A percentile compares a stretch with the other conserved stretches of the same genome.
Evolutionary conservation across 495 filamentous ascomycete species (phyloP).

Genomic region (Neurospora sp.): DNA sequence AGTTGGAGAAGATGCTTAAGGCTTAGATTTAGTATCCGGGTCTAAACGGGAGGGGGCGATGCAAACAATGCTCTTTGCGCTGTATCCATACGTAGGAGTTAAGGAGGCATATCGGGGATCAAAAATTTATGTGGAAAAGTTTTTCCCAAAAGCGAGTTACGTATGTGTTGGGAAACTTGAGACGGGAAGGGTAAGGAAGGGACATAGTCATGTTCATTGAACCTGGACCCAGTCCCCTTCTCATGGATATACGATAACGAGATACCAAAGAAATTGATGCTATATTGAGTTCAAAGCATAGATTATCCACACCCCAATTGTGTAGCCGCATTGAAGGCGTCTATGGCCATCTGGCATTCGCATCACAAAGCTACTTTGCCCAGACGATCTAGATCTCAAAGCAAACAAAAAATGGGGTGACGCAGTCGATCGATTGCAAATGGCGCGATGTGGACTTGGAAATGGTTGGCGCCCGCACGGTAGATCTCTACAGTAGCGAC

Average conservation of each 20-base stretch:
- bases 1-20: conserved; percentile 50
- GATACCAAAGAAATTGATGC: neutral
- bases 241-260: neutral
- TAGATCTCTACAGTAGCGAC: neutral
- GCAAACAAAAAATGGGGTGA: neutral
- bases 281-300: neutral
- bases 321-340: neutral
- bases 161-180: neutral
- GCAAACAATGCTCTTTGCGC: neutral
- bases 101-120: neutral
- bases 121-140: neutral
- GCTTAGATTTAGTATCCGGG: conserved; percentile 1
- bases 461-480: neutral
- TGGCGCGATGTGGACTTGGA: neutral
- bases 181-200: neutral
- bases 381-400: neutral
- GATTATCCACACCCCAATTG: neutral
- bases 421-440: neutral
- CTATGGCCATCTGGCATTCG: neutral
- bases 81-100: neutral
- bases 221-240: neutral
- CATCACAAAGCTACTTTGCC: neutral
- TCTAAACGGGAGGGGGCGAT: neutral
- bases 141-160: neutral
- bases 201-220: neutral